Evolutionary conservation across 2,329 filamentous ascomycete genomes (phyloP), one percentile per base, ranked within the genome.

Genomic region (Cercospora sesami): DNA sequence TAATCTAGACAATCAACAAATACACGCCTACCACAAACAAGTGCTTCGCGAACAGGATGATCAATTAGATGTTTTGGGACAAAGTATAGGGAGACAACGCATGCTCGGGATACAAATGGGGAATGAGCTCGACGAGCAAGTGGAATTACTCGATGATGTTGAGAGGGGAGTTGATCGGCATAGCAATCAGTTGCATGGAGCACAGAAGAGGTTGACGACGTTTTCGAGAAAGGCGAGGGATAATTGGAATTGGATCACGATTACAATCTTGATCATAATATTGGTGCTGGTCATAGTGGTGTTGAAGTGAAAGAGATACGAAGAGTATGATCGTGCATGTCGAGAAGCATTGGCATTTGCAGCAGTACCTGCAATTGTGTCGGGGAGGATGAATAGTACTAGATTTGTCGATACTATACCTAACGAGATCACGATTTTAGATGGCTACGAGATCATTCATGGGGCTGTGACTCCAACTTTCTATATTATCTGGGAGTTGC

Each of bases 21-120:
- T 98, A 71, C 91, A 97, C 81, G 84, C 86, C 23, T 94, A 96
- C 80, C 95, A 99, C 81, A 83, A 86, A 65, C 88, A 89, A 70
- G 89, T 97, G 28, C 83, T 99, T 42, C 85, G 86, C n/a, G 90
- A 97, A 70, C 95, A 99, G 80, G 95, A 99, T 77, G 91, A 92
- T 72, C 93, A 97, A 79, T 86, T 99, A n/a, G 94, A 98, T 78
- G 85, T 86, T 9, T 83, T 99, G 4, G 92, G 94, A n/a, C 87
- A 89, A 75, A 92, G 89, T 67, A 97, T 99, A 73, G 87, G 91
- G 4, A 88, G 95, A 45, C 95, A 98, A 83, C 86, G 96, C 60
- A 92, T 98, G 82, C 84, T 99, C 69, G 94, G 91, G 77, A 96
- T 97, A 83, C 92, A 95, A 82, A 98, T 99, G 75, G 94, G 95